Evolutionary conservation across 306 rosid genomes (phyloP).

Genomic region (Herpetospermum pedunculosum): DNA sequence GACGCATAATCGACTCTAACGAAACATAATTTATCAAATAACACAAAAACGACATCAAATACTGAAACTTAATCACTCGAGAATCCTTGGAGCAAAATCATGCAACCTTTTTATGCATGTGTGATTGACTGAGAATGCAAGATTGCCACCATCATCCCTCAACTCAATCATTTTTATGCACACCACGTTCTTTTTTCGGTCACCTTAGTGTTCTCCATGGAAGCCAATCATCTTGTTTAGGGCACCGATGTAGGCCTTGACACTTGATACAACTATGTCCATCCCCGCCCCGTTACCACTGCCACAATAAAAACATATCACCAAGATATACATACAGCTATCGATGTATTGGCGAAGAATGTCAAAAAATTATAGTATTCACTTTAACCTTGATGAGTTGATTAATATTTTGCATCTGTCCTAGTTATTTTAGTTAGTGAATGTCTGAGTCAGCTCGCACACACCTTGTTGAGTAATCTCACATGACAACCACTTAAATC

Average conservation of each 20-base stretch:
- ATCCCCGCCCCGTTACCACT: constrained; percentile 87
- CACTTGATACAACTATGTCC: constrained; percentile 95
- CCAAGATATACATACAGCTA: not conserved
- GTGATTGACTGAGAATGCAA: not conserved
- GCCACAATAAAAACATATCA: not conserved
- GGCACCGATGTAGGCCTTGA: constrained; percentile 81
- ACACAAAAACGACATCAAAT: not conserved
- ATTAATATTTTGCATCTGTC: too few relatives aligned
- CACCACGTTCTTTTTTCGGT: constrained; percentile 22
- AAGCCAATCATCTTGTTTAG: constrained; percentile 83
- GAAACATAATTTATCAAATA: not conserved
- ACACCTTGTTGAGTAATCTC: not conserved
- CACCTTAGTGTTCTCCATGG: constrained; percentile 14
- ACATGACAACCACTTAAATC: not conserved
- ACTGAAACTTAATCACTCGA: not conserved
- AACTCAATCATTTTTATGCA: constrained; percentile 11
- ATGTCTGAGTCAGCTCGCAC: not conserved
- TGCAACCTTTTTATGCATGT: not conserved
- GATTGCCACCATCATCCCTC: not conserved
- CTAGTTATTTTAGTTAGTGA: not conserved
- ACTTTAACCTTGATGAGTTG: not conserved
- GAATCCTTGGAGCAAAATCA: not conserved
- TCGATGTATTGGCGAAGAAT: too few relatives aligned
- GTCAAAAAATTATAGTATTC: not conserved
- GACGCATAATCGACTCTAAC: not conserved